These are phyloP conservation scores for Nicotiana benthamiana DNA, from an alignment of 257 asterid species.

Conservation along the genomic window DNA sequence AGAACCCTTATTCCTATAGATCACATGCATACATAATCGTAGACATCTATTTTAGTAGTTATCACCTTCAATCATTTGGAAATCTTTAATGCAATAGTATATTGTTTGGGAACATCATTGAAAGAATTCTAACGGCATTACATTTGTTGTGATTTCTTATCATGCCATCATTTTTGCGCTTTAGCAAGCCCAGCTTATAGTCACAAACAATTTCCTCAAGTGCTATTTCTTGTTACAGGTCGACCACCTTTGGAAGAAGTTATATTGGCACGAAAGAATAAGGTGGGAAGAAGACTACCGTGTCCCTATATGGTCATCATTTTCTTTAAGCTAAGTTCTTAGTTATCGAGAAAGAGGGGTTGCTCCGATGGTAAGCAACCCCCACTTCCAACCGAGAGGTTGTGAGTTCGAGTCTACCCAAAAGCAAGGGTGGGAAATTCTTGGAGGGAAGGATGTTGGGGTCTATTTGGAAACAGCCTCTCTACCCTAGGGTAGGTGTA, in stretches of 20 bases:
- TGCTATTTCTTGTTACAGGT: conserved; percentile 33
- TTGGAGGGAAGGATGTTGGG: too few relatives aligned
- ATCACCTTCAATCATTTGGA: neutral
- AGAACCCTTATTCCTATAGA: neutral
- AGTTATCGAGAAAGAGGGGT: too few relatives aligned
- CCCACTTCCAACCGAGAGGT: too few relatives aligned
- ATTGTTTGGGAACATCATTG: neutral
- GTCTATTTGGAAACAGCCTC: too few relatives aligned
- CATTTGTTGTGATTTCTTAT: neutral
- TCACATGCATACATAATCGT: neutral
- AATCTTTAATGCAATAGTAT: neutral
- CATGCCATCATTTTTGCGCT: neutral
- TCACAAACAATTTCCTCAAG: neutral
- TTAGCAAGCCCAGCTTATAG: neutral
- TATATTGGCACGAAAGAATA: conserved; percentile 58
- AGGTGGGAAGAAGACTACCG: conserved; percentile 35
- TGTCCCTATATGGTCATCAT: neutral
- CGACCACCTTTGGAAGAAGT: conserved; percentile 83
- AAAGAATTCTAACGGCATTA: neutral
- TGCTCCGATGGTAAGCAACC: too few relatives aligned
- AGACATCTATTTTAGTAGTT: neutral
- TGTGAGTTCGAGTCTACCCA: too few relatives aligned
- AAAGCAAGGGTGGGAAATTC: too few relatives aligned
- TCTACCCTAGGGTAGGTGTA: too few relatives aligned
- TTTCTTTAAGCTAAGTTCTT: neutral